Percentiles rank a stretch among this genome's conserved stretches.
Evolutionary conservation across 805 yeast species (phyloP).

Genomic region (Yarrowia sp.): DNA sequence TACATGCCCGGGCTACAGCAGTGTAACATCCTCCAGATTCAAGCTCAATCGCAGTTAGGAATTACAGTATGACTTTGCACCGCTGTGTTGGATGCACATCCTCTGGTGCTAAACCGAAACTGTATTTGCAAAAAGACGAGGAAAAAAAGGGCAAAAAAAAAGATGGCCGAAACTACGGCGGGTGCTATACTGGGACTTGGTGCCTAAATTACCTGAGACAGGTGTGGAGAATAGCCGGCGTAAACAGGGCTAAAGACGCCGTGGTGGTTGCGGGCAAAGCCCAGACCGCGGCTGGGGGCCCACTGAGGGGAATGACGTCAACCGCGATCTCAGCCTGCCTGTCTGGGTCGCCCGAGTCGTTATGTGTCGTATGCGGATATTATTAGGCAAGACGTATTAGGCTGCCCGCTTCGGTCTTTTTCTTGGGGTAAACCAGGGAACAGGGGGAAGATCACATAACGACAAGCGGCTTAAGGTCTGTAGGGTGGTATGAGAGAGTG

Average conservation of each 20-base stretch:
- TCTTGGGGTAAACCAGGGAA: constrained; percentile 30
- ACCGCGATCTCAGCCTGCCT: background rate
- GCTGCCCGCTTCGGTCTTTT: constrained; percentile 29
- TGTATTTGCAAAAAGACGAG: constrained; percentile 1
- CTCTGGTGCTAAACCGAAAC: constrained; percentile 27
- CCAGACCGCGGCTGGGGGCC: background rate
- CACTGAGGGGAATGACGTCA: constrained; percentile 9
- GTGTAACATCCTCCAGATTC: no score
- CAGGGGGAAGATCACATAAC: constrained; percentile 36
- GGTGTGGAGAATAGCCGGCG: constrained; percentile 13
- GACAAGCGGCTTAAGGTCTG: constrained; percentile 19
- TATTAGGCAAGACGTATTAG: constrained; percentile 26
- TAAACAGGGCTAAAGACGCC: background rate
- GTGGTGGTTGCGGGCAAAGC: background rate
- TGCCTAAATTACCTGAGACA: constrained; percentile 14
- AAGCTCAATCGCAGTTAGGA: constrained; percentile 34
- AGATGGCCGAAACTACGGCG: background rate
- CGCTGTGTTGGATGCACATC: constrained; percentile 22
- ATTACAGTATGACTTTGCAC: constrained; percentile 26
- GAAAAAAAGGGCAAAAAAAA: background rate
- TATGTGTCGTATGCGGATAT: constrained; percentile 33
- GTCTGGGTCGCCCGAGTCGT: constrained; percentile 2
- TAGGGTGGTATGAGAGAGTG: background rate
- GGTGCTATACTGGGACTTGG: no score
- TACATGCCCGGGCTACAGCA: no score